Conservation (phyloP, 1,284 basidiomycete genomes). For the Fomitopsis palustris region DNA sequence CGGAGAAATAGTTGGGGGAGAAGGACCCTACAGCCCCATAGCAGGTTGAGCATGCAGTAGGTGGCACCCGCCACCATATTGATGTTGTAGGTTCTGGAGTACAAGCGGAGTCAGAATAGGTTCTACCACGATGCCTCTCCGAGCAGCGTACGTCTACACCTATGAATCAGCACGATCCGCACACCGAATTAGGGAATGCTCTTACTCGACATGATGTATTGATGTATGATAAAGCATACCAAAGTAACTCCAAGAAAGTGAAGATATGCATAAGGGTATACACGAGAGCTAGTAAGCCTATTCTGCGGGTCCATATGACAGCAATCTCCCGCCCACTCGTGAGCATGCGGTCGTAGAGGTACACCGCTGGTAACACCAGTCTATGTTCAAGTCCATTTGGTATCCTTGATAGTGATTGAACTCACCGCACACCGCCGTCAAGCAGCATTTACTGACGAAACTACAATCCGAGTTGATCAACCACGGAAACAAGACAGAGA, state of each 20-base stretch:
- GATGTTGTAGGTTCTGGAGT: not conserved
- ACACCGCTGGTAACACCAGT: not conserved
- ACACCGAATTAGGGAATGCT: not conserved
- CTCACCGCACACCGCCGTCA: not conserved
- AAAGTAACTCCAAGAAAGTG: not conserved
- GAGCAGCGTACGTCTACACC: no score
- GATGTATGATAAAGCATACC: not conserved
- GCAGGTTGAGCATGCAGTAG: not conserved
- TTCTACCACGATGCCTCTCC: no score
- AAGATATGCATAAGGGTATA: not conserved
- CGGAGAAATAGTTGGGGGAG: not conserved
- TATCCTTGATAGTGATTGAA: no score
- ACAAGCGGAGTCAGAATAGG: not conserved
- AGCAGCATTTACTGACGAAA: not conserved
- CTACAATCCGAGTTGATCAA: not conserved
- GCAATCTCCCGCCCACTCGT: not conserved
- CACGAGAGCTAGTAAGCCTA: not conserved
- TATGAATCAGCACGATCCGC: not conserved
- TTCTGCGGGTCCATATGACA: not conserved
- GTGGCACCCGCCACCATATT: not conserved
- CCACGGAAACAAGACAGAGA: not conserved
- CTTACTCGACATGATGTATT: not conserved
- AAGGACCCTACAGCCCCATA: not conserved
- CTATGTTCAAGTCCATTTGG: not conserved
- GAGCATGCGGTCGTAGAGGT: not conserved